Percentiles rank a stretch among this genome's conserved stretches.
These are phyloP conservation scores for Dictyostelium purpureum DNA, from an alignment of 78 protist species.

Conservation along the genomic window DNA sequence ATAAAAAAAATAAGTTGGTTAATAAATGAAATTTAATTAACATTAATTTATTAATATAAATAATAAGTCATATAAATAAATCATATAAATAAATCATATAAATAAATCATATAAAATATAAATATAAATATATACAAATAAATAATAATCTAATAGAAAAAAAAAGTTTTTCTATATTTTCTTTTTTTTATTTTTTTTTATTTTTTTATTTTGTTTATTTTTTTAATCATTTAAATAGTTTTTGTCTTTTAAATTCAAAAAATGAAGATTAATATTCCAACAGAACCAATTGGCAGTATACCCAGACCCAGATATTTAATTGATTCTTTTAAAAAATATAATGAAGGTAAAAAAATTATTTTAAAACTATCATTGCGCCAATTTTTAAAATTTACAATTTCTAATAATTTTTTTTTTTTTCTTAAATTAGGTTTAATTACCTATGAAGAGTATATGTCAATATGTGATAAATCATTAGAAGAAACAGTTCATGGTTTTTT, in stretches of 20 bases:
- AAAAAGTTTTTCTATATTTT: too few relatives aligned
- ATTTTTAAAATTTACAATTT: too few relatives aligned
- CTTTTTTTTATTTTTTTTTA: background rate
- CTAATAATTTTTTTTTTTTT: too few relatives aligned
- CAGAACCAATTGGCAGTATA: constrained; percentile 48
- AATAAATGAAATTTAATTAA: too few relatives aligned
- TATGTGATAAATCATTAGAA: background rate
- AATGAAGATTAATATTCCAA: background rate
- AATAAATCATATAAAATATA: too few relatives aligned
- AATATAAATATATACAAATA: too few relatives aligned
- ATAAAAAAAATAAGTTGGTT: too few relatives aligned
- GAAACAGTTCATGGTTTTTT: background rate
- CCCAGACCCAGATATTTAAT: constrained; percentile 42
- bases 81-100: too few relatives aligned
- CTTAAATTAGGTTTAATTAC: background rate
- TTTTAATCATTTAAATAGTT: background rate
- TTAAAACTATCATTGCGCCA: too few relatives aligned
- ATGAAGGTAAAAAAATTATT: background rate
- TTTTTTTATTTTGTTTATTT: background rate
- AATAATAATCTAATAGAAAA: too few relatives aligned
- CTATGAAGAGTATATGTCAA: background rate
- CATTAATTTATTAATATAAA: too few relatives aligned
- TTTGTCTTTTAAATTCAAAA: background rate
- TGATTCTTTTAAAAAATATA: background rate
- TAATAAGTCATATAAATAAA: too few relatives aligned